Evolutionary conservation across 2,329 filamentous ascomycete genomes (phyloP).

Genomic region (Nemania diffusa): DNA sequence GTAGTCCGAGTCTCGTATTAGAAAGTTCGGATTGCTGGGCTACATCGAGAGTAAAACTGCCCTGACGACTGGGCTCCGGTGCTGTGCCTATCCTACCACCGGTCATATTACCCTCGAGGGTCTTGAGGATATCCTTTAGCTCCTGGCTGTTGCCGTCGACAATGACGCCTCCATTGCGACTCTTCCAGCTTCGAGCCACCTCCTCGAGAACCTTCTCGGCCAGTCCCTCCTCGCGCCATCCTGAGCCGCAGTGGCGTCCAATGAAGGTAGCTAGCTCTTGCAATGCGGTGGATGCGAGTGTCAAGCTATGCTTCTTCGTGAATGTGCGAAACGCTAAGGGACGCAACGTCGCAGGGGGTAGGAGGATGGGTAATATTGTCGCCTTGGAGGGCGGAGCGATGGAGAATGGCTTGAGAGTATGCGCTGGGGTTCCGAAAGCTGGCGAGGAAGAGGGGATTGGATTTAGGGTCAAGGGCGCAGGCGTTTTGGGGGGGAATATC

Average conservation of each 20-base stretch:
- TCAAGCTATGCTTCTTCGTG: constrained; percentile 97
- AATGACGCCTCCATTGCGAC: constrained; percentile 86
- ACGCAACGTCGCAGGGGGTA: constrained; percentile 86
- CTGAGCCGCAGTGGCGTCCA: constrained; percentile 91
- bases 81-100: constrained; percentile 75
- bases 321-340: constrained; percentile 95
- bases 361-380: constrained; percentile 84
- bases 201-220: constrained; percentile 94
- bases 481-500: constrained; percentile 54
- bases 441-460: constrained; percentile 88
- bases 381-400: constrained; percentile 63
- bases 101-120: constrained; percentile 86
- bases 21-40: constrained; percentile 62
- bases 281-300: constrained; percentile 86
- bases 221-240: constrained; percentile 94
- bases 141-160: constrained; percentile 83
- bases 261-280: constrained; percentile 89
- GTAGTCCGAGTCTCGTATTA: constrained; percentile 66
- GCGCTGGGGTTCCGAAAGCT: constrained; percentile 86
- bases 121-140: constrained; percentile 84
- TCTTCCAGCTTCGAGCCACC: constrained; percentile 91
- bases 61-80: constrained; percentile 69
- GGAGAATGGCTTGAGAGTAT: constrained; percentile 76
- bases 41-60: constrained; percentile 70
- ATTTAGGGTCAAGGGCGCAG: constrained; percentile 56